These are phyloP conservation scores for Thymus mandschuricus DNA, from an alignment of 257 asterid genomes.

Conservation along the genomic window DNA sequence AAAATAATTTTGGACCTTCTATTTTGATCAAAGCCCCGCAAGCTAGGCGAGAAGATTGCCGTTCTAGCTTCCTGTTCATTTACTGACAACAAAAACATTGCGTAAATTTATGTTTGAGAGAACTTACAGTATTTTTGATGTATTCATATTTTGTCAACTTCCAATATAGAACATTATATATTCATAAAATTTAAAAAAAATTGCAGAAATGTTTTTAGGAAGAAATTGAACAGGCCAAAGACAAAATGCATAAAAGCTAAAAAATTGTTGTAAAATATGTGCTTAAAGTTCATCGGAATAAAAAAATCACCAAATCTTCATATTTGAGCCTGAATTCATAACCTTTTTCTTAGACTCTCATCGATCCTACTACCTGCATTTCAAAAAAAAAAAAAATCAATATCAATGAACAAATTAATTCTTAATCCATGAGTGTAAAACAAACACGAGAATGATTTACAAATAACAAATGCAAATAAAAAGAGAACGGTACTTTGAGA, in stretches of 20 bases:
- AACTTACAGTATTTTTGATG: background rate
- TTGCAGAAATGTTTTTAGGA: background rate
- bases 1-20: background rate
- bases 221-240: background rate
- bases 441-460: background rate
- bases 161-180: background rate
- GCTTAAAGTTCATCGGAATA: background rate
- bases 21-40: background rate
- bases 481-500: slow-evolving; percentile 53
- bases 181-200: background rate
- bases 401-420: background rate
- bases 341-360: slow-evolving; percentile 32
- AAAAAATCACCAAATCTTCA: slow-evolving; percentile 10
- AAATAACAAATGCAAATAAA: background rate
- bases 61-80: background rate
- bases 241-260: background rate
- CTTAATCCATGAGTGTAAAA: background rate
- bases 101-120: background rate
- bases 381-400: too few relatives aligned
- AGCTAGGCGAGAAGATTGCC: background rate
- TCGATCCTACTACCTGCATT: slow-evolving; percentile 41
- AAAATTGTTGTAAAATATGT: background rate
- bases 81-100: background rate
- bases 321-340: slow-evolving; percentile 40
- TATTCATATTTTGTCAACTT: background rate